Evolutionary conservation across 306 rosid genomes (phyloP).

Genomic region (Spatholobus suberectus): DNA sequence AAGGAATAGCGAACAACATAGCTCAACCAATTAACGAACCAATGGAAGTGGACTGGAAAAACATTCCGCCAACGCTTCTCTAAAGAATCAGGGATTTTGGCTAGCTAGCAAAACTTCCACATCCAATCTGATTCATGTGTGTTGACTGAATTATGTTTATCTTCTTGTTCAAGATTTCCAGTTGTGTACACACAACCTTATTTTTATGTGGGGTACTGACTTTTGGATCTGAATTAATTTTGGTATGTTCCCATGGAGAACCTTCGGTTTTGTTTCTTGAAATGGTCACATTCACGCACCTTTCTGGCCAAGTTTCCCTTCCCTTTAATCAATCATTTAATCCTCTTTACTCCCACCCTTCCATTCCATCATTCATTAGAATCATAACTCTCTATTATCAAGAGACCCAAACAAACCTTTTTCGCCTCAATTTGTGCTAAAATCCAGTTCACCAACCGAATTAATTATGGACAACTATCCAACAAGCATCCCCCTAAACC

Average conservation of each 20-base stretch:
- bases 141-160: neutral
- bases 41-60: neutral
- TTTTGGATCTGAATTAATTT: neutral
- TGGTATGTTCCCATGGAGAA: neutral
- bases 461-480: conserved; percentile 6
- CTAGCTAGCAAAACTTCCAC: neutral
- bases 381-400: neutral
- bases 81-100: neutral
- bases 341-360: conserved; percentile 45
- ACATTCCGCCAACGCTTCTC: neutral
- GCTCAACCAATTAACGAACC: neutral
- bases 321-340: conserved; percentile 33
- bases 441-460: conserved; percentile 16
- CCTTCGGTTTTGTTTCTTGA: neutral
- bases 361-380: neutral
- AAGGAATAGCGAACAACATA: neutral
- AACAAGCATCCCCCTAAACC: neutral
- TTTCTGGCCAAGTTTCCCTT: neutral
- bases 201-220: neutral
- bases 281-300: neutral
- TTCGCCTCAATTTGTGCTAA: conserved; percentile 15
- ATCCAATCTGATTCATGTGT: neutral
- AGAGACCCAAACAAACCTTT: neutral
- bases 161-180: neutral
- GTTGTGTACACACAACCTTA: neutral